Base-by-base conservation (phyloP, 106 monocot species). In the Ottelia alismoides region DNA sequence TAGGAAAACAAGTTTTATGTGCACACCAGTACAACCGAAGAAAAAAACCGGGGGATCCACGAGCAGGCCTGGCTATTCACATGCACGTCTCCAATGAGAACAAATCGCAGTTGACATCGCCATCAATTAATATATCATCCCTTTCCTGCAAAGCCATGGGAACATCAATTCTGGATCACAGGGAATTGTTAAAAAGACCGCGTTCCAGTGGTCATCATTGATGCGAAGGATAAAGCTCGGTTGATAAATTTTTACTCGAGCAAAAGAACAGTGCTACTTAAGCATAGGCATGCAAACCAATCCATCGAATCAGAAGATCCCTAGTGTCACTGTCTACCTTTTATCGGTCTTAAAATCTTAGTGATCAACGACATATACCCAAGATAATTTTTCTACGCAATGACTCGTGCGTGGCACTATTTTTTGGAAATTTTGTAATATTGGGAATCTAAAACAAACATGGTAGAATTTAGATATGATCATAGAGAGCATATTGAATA, bases 61-160 rank as follows among this genome's bases (percentile, higher is more conserved):
- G n/a, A n/a, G n/a, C n/a, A n/a, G n/a, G 47, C 3, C 2, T 53
- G 27, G 1, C 17, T 14, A 2, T 47, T 59, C 59, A 59, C 46
- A 60, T 60, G 44, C 59, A 60, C 20, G 59, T 47, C 21, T 28
- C 59, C 2, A 60, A 47, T 22, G 59, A 60, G 25, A 46, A 60
- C 23, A 47, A 11, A 25, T 60, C 57, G n/a, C 57, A 57, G 43
- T 29, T 29, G 1, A 57, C 26, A 25, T 57, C 59, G 27, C 59
- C 59, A 7, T 60, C 59, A 25, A 60, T 60, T 28, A 60, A 28
- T 2, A 47, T 2, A n/a, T 60, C 59, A 25, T 60, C 59, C 31
- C 27, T 20, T 32, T 60, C 59, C 59, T 60, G 59, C 28, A 60
- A 3, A 31, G 25, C n/a, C n/a, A 58, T 30, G 11, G 16, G 20